A percentile compares a stretch with the other conserved stretches of the same genome.
Conservation (phyloP, 2,329 filamentous ascomycete species). For the Fusarium newnesense region DNA sequence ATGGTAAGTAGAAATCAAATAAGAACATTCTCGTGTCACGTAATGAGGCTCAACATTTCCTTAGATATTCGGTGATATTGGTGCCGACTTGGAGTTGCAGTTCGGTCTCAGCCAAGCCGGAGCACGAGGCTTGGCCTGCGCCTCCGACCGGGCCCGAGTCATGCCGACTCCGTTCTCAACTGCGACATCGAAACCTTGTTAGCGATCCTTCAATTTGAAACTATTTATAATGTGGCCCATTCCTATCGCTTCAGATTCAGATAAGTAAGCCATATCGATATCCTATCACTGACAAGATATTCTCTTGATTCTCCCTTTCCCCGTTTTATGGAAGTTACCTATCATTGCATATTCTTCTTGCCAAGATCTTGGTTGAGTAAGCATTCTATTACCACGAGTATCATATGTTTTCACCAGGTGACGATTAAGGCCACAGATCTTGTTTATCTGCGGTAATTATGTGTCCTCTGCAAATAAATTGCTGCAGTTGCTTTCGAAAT, state of each 20-base stretch:
- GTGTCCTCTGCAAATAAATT: not conserved
- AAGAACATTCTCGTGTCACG: not conserved
- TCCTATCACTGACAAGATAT: not conserved
- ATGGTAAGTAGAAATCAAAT: not conserved
- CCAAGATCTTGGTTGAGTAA: not conserved
- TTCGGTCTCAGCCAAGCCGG: not conserved
- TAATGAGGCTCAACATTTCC: not conserved
- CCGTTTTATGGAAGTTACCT: not conserved
- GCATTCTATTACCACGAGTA: not conserved
- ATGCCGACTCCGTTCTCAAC: not conserved
- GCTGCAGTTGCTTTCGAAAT: not conserved
- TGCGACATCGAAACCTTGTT: not conserved
- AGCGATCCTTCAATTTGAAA: not conserved
- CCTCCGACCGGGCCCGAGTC: not conserved
- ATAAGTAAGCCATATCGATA: not conserved
- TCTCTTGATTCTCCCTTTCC: not conserved
- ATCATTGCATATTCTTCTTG: not conserved
- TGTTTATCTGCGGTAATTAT: not conserved
- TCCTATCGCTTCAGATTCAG: not conserved
- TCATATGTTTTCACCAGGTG: not conserved
- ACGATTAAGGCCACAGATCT: not conserved
- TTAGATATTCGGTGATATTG: not conserved
- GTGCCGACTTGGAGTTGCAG: not conserved
- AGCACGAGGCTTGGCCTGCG: not conserved
- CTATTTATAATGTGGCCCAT: not conserved